Conservation (phyloP, 345 rosid species). For the Gossypium mustelinum region DNA sequence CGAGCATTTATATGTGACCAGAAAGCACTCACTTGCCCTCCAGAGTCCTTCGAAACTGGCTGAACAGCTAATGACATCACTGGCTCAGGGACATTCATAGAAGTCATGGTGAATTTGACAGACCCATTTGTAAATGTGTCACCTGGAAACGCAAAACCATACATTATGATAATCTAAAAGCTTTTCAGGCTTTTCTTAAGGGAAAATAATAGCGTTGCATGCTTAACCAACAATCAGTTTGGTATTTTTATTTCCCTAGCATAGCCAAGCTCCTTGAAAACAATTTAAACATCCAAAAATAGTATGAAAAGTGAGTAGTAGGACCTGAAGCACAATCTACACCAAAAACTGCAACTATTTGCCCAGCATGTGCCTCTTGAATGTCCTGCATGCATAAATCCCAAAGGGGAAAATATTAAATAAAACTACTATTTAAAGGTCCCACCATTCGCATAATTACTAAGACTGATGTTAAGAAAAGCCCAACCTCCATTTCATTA, state of each 20-base stretch:
- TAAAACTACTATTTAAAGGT: background rate
- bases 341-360: slow-evolving; percentile 98
- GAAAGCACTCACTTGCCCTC: slow-evolving; percentile 79
- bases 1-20: background rate
- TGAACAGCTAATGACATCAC: slow-evolving; percentile 98
- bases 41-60: slow-evolving; percentile 92
- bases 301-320: slow-evolving; percentile 3
- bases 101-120: slow-evolving; percentile 94
- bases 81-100: slow-evolving; percentile 99
- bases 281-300: background rate
- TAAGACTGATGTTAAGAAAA: background rate
- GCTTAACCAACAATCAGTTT: background rate
- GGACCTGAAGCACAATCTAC: slow-evolving; percentile 98
- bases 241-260: background rate
- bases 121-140: slow-evolving; percentile 96
- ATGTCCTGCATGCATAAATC: slow-evolving; percentile 58
- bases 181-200: background rate
- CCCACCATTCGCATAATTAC: slow-evolving; percentile 2
- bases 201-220: background rate
- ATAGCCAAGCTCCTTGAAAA: slow-evolving; percentile 3
- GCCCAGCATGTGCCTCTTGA: slow-evolving; percentile 98
- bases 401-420: background rate
- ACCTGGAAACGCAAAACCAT: slow-evolving; percentile 37
- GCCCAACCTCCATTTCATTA: slow-evolving; percentile 88
- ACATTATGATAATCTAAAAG: background rate